Conservation (phyloP, 805 yeast species). For the Spathaspora boniae region DNA sequence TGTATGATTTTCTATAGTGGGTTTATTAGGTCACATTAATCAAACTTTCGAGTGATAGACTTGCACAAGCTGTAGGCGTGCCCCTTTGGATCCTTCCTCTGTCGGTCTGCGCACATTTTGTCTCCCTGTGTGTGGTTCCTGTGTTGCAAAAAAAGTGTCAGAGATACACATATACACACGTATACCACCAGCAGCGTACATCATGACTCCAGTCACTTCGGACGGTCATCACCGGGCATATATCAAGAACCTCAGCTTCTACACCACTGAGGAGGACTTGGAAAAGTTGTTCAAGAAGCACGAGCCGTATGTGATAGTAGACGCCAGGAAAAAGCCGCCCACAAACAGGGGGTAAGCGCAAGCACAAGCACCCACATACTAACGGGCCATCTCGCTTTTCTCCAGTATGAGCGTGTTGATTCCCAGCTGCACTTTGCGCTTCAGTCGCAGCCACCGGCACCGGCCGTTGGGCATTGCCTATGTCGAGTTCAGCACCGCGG, state of each 20-base stretch:
- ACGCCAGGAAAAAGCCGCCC: slow-evolving; percentile 3
- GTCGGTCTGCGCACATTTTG: neutral
- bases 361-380: slow-evolving; percentile 5
- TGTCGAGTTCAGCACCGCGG: slow-evolving; percentile 30
- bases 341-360: neutral
- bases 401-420: slow-evolving; percentile 40
- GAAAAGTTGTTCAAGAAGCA: slow-evolving; percentile 40
- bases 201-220: neutral
- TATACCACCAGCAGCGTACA: neutral
- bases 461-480: slow-evolving; percentile 54
- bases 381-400: slow-evolving; percentile 3
- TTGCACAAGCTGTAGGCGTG: too few relatives aligned
- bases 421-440: slow-evolving; percentile 52
- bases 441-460: slow-evolving; percentile 36
- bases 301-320: slow-evolving; percentile 39
- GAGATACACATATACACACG: neutral
- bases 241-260: slow-evolving; percentile 51
- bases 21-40: too few relatives aligned
- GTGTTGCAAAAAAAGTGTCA: too few relatives aligned
- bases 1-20: too few relatives aligned
- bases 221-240: slow-evolving; percentile 35
- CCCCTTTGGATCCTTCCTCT: neutral
- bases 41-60: too few relatives aligned
- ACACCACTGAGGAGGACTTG: slow-evolving; percentile 53
- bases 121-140: neutral